phyloP scores from a whole-genome alignment of 2,329 filamentous ascomycete species.

The Bipolaris gigantea region DNA sequence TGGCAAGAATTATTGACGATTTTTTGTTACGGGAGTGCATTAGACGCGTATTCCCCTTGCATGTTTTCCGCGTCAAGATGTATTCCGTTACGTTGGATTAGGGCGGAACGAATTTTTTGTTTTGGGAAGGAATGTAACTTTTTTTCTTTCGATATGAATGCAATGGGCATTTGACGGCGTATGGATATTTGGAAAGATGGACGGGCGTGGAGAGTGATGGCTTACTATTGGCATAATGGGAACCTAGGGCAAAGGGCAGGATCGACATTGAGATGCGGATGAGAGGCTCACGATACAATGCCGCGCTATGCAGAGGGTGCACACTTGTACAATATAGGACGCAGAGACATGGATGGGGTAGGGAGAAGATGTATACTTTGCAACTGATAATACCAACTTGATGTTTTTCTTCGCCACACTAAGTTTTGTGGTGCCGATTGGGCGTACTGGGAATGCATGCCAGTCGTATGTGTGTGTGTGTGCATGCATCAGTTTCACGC shows the following conservation, averaged over 20 bases:
- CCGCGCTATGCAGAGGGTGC: not conserved
- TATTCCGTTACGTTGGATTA: slow-evolving; percentile 7
- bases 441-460: slow-evolving; percentile 1
- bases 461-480: not conserved
- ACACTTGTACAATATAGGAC: slow-evolving; percentile 14
- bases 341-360: not conserved
- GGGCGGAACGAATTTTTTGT: slow-evolving; percentile 10
- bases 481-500: slow-evolving; percentile 1
- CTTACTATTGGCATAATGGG: not conserved
- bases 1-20: not conserved
- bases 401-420: not conserved
- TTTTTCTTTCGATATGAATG: slow-evolving; percentile 3
- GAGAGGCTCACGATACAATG: not conserved
- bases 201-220: not conserved
- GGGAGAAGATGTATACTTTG: not conserved
- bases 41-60: not conserved
- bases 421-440: not conserved
- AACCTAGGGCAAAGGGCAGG: not conserved
- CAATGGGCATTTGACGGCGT: slow-evolving; percentile 18
- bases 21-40: not conserved
- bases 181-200: not conserved
- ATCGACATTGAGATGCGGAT: not conserved
- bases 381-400: not conserved
- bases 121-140: not conserved
- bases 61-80: slow-evolving; percentile 3